Evolutionary conservation across 805 yeast genomes (phyloP), one percentile per base, ranked within the genome.

Genomic region (Alloascoidea africana): DNA sequence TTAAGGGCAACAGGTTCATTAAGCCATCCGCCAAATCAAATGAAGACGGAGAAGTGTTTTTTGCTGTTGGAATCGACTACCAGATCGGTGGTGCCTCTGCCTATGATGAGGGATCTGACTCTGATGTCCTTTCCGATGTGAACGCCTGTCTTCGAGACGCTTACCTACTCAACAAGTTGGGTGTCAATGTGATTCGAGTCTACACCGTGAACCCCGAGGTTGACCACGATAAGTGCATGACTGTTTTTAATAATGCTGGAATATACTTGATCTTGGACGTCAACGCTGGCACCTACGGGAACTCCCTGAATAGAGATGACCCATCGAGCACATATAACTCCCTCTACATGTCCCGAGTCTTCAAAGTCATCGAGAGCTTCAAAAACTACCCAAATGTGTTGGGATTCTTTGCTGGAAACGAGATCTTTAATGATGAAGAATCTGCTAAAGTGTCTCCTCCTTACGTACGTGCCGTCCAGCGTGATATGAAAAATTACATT

Each of bases 321-420:
- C 86, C 93, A 18, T 53, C 52, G 8, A 68, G 78, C 39, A 66
- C 87, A 18, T 87, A 87, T 63, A 78, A 76, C 56, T 58, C 70
- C 34, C 59, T 58, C 49, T 84, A 84, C 57, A 58, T 89, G 53
- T 65, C 70, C 43, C 77, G 89, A 52, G 87, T 86, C 16, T 82
- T 87, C 60, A 84, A 80, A 38, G 72, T 89, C 45, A 74, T 87
- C 42, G 89, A 81, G 46, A 82, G 84, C 33, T 83, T 87, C 66
- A 80, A 85, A 54, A 58, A 70, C 44, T 87, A 80, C 62, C 80
- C 93, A 47, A 87, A 87, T 56, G 66, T 84, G 32, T 59, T 86
- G 35, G 97, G 96, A 4, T 84, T 84, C 62, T 75, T 89, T 52
- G 73, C 93, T 17, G 97, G 94, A 44, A 87, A 89, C 53, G 96